Base-by-base conservation (phyloP, 768 basidiomycete genomes). In the Pleurotus ostreatus region DNA sequence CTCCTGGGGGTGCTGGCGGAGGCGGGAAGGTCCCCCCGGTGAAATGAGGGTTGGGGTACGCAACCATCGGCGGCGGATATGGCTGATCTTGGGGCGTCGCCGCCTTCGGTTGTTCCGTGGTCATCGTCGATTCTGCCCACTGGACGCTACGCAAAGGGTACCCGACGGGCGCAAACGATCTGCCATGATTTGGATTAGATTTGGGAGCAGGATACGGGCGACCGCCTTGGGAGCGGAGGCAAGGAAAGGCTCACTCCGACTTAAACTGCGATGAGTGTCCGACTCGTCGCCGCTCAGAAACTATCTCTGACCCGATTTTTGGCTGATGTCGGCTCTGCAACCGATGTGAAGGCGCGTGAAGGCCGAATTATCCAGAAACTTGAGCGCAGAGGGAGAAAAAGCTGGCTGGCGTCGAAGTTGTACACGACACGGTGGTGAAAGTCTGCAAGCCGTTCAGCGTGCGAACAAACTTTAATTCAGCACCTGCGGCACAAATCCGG, bases 1-100 rank as follows among this genome's bases (percentile, higher is more conserved):
- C 60, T 1, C 71, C 65, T 8, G 66, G 72, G 13, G 71, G 72
- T 3, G 69, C 63, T 34, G 71, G 67, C 20, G 68, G 70, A 20
- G 70, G 68, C 8, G 71, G 66, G 59, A 67, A 71, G 15, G 70
- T 53, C 1, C 64, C 57, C 15, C 68, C 65, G 54, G 68, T 73
- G 61, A 68, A 72, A 4, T 64, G 72, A 11, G 38, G 18, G 51
- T 53, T n/a, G 15, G 51, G 51, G 22, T 53, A 53, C 7, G 51
- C 51, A n/a, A 41, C 51, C 51, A 53, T 53, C 11, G 49, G 46
- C 13, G 46, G 46, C 15, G 46, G 13, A 47, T 47, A 47, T 25
- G 46, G 46, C 22, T 40, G 51, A 41, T 39, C 48, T 30, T 49
- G 51, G 25, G 51, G 25, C 39, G 51, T 37, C 37, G 51, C 16